These are phyloP conservation scores for Bipolaris sorokiniana DNA, from an alignment of 2,329 filamentous ascomycete species.

Conservation along the genomic window DNA sequence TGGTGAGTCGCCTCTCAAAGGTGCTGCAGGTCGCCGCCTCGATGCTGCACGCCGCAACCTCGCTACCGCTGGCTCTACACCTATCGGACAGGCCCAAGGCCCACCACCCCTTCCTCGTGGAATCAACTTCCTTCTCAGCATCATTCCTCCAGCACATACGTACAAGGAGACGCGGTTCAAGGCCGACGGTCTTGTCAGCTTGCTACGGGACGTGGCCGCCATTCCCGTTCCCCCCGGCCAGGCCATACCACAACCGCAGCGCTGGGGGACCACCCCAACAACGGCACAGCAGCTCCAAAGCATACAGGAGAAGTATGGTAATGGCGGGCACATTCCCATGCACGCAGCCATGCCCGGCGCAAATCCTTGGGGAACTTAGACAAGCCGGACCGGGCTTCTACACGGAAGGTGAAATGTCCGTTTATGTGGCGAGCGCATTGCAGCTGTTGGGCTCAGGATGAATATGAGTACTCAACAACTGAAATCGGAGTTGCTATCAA, in stretches of 20 bases:
- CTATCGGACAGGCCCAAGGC: constrained; percentile 32
- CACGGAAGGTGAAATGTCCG: neutral
- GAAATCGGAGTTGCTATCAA: neutral
- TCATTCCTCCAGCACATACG: constrained; percentile 74
- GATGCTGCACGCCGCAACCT: constrained; percentile 70
- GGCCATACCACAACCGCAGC: constrained; percentile 21
- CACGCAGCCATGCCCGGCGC: constrained; percentile 10
- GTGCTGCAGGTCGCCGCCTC: constrained; percentile 81
- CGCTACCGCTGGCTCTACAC: constrained; percentile 36
- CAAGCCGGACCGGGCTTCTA: neutral
- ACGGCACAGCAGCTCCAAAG: constrained; percentile 40
- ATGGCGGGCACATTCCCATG: constrained; percentile 15
- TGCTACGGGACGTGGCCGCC: constrained; percentile 64
- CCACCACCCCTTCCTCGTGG: constrained; percentile 75
- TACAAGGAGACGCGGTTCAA: constrained; percentile 76
- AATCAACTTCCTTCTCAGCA: constrained; percentile 62
- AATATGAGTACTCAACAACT: neutral
- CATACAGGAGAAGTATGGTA: constrained; percentile 42
- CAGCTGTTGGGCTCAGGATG: neutral
- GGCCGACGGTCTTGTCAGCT: constrained; percentile 71
- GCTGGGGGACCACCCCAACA: constrained; percentile 34
- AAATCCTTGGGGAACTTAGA: constrained; percentile 12
- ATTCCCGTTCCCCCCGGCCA: constrained; percentile 27
- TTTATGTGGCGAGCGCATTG: neutral
- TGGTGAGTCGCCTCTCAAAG: constrained; percentile 92